Evolutionary conservation across 306 rosid species (phyloP).

Genomic region (Prinsepia uniflora): DNA sequence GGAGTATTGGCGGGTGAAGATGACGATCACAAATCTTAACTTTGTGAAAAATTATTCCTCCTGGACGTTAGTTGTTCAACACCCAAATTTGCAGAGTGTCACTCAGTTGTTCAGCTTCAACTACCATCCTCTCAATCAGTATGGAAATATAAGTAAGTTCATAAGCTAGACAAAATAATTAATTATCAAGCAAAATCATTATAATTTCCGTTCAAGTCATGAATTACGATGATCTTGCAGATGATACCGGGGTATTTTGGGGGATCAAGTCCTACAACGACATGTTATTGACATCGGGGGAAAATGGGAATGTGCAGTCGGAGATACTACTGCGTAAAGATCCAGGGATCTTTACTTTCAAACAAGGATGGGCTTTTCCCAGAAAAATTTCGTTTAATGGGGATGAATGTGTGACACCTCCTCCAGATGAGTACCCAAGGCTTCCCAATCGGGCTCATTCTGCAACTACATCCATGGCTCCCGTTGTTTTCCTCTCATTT

Average conservation of each 20-base stretch:
- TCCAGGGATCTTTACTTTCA: conserved; percentile 49
- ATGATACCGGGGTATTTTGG: conserved; percentile 84
- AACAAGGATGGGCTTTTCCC: conserved; percentile 78
- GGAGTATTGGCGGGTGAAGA: conserved; percentile 76
- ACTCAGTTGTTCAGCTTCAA: conserved; percentile 80
- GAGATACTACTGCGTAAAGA: conserved; percentile 68
- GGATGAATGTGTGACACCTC: conserved; percentile 78
- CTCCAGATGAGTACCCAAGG: conserved; percentile 58
- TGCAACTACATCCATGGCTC: conserved; percentile 4
- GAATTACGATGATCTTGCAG: conserved; percentile 27
- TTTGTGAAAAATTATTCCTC: conserved; percentile 62
- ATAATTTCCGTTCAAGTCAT: no score
- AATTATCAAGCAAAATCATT: no score
- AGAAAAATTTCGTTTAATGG: conserved; percentile 71
- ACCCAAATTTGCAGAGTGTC: conserved; percentile 59
- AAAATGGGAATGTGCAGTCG: conserved; percentile 58
- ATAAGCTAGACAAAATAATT: neutral
- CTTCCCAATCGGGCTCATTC: conserved; percentile 49
- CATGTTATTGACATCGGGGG: conserved; percentile 52
- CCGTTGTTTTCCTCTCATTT: neutral
- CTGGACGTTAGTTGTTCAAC: conserved; percentile 69
- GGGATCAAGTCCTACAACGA: conserved; percentile 67
- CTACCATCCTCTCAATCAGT: conserved; percentile 43
- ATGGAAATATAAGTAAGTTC: conserved; percentile 60
- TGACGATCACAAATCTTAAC: conserved; percentile 66